A percentile compares a stretch with the other conserved stretches of the same genome.
These are phyloP conservation scores for Huntiella decipiens DNA, from an alignment of 2,329 filamentous ascomycete genomes.

Conservation along the genomic window DNA sequence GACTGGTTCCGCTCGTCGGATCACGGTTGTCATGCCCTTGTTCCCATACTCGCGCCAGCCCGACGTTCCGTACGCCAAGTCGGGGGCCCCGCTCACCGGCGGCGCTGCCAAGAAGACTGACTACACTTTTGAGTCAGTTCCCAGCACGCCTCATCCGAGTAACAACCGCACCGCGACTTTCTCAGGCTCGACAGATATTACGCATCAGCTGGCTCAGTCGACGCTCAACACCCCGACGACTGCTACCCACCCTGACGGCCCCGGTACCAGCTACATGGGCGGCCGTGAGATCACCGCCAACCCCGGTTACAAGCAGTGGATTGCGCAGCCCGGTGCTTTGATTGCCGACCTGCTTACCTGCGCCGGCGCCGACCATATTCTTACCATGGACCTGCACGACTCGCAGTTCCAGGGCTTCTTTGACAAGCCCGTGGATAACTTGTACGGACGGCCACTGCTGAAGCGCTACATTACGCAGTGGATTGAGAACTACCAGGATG, in stretches of 20 bases:
- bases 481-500: slow-evolving; percentile 67
- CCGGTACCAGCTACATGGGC: slow-evolving; percentile 10
- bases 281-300: slow-evolving; percentile 48
- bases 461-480: slow-evolving; percentile 57
- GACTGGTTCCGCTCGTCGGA: slow-evolving; percentile 72
- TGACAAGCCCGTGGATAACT: slow-evolving; percentile 93
- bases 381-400: slow-evolving; percentile 91
- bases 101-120: slow-evolving; percentile 40
- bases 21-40: slow-evolving; percentile 83
- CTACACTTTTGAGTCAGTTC: slow-evolving; percentile 83
- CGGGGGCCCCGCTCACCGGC: slow-evolving; percentile 60
- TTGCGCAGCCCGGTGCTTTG: slow-evolving; percentile 87
- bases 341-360: slow-evolving; percentile 89
- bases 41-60: slow-evolving; percentile 96
- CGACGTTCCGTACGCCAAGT: slow-evolving; percentile 92
- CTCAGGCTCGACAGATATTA: slow-evolving; percentile 44
- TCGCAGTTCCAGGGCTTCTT: slow-evolving; percentile 95
- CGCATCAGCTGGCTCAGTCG: slow-evolving; percentile 54
- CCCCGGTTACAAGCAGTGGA: slow-evolving; percentile 95
- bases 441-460: slow-evolving; percentile 66
- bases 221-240: slow-evolving; percentile 39
- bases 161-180: slow-evolving; percentile 47
- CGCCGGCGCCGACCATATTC: slow-evolving; percentile 85
- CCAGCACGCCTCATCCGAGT: slow-evolving; percentile 62
- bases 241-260: slow-evolving; percentile 16